Percentiles rank a stretch among this genome's conserved stretches.
These are phyloP conservation scores for Kodamaea kaohsiungensis DNA, from an alignment of 805 yeast species.

Conservation along the genomic window DNA sequence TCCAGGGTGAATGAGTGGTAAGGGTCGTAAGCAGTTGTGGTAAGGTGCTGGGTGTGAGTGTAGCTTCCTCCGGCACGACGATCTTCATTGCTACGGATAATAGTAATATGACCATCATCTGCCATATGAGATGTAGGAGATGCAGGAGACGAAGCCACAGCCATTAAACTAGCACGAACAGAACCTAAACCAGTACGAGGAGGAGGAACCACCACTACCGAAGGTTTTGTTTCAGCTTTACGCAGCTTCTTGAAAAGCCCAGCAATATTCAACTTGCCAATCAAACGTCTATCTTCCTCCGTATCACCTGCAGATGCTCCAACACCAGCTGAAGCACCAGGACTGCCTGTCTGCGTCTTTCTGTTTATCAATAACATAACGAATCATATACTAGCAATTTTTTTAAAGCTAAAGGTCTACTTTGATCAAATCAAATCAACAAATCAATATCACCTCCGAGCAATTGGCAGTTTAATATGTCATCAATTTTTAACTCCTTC, in stretches of 20 bases:
- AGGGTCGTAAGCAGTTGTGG: slow-evolving; percentile 12
- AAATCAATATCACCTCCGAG: not conserved
- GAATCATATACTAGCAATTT: not conserved
- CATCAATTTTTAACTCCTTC: not conserved
- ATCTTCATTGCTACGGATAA: slow-evolving; percentile 5
- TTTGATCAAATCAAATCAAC: not conserved
- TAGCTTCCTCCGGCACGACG: not conserved
- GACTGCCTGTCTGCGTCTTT: slow-evolving; percentile 8
- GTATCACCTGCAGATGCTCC: not conserved
- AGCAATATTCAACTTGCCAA: slow-evolving; percentile 12
- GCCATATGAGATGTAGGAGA: not conserved
- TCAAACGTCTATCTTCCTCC: slow-evolving; percentile 8
- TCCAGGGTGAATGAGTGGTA: slow-evolving; percentile 36
- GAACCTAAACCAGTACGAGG: not conserved
- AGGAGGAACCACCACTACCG: not conserved
- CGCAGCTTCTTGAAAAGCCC: slow-evolving; percentile 13
- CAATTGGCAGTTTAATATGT: not conserved
- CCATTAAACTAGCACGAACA: not conserved
- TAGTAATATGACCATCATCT: slow-evolving; percentile 9
- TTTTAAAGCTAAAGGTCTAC: not conserved
- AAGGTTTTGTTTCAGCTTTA: slow-evolving; percentile 2
- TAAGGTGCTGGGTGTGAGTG: slow-evolving; percentile 2
- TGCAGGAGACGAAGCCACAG: not conserved
- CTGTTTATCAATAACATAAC: slow-evolving; percentile 12
- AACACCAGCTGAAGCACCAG: not conserved